Base-by-base conservation (phyloP, 106 monocot genomes). In the Apostasia shenzhenica region DNA sequence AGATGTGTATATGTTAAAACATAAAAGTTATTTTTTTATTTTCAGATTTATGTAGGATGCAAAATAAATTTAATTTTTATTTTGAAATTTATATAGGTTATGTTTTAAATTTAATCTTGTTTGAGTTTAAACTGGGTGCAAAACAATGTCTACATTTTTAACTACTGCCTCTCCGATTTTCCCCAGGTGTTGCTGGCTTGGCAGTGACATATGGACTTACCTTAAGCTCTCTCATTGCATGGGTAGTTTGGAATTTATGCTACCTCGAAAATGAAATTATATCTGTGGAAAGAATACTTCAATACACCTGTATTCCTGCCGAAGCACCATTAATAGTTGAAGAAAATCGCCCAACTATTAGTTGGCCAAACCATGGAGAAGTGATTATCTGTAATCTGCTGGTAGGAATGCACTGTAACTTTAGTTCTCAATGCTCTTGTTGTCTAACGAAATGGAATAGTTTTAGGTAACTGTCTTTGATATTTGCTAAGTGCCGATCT, bases 251-350 rank as follows among this genome's bases (percentile, higher is more conserved):
- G 81, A 79, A 50, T 56, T 60, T 81, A 6, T 81, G 78, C 67
- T 61, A 70, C 61, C 58, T 81, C 54, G 85, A 85, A 61, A 85
- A 85, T 11, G 52, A 75, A 51, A 81, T 81, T 1, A 70, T 85
- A 60, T 85, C 85, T 14, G 81, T 81, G 14, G 85, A 85, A 58
- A 75, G 85, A 70, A 79, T 85, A 69, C 67, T 85, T 38, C 85
- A 81, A 48, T 85, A 85, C 57, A 70, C 78, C 7, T 59, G 59
- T 59, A 85, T 81, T 59, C 85, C 81, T n/a, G 62, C 75, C 62
- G 81, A 85, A 72, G 75, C 81, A 9, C 73, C 81, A n/a, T 73
- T 78, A 54, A 5, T 44, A 37, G 51, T 76, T 4, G 78, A 85
- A 52, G 11, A 57, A 64, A 69, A 54, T 68, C 72, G 43, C 7